Evolutionary conservation across 495 filamentous ascomycete genomes (phyloP), one percentile per base, ranked within the genome.

Genomic region (Lasiosphaeriaceae sp.): DNA sequence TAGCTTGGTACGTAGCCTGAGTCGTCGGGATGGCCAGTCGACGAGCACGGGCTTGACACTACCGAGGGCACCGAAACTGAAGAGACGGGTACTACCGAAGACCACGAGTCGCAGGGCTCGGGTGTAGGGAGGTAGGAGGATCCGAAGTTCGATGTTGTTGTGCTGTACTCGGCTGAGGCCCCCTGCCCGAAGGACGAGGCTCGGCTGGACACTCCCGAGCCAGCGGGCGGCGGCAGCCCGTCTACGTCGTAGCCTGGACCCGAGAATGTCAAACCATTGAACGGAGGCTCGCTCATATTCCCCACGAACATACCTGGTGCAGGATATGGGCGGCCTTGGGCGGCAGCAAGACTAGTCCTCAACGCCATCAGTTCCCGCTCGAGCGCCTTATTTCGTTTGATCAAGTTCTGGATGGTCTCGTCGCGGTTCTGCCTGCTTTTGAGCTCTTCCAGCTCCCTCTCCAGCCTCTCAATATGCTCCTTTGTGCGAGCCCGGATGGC

Each of bases 401-500:
- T 55, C 19, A 77, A 56, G 2, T 58, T 61, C 52, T 67, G 66
- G 22, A 76, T 62, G 19, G 63, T 69, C 43, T 69, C 65, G 57
- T 76, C 73, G 11, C 66, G 66, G 37, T 55, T 63, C 34, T 68
- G 63, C 24, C 65, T 63, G 46, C 59, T 68, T 23, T 67, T 66
- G 35, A 74, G 80, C 35, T 90, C 86, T 17, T 79, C 81, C 41
- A 94, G 82, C 48, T 84, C 82, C 50, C 77, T 77, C 71, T 95
- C 88, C 20, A 96, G 76, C 20, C 72, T 76, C 52, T 92, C 89
- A 58, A 95, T 94, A 63, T 91, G 87, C 53, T 83, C 77, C 63
- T 90, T 92, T 11, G 87, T 95, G 55, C 91, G 80, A 62, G 90
- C 86, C 16, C 91, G 80, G 56, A 95, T 96, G 17, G 89, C 89